Evolutionary conservation across 2,329 filamentous ascomycete species (phyloP).

Genomic region (Ceratocystis colombiana): DNA sequence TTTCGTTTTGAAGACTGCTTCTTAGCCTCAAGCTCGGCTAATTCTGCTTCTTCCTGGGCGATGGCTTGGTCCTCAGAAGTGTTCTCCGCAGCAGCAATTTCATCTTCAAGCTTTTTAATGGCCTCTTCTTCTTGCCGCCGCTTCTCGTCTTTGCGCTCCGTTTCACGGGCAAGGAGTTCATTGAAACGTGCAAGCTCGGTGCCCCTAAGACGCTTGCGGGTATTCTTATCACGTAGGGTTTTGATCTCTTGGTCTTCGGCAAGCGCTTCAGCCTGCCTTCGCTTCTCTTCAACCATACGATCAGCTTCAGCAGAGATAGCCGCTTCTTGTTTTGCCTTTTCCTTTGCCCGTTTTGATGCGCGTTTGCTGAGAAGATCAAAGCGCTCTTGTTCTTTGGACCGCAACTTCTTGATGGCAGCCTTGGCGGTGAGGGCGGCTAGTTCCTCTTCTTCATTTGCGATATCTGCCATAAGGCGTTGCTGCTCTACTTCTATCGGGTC

Average conservation of each 20-base stretch:
- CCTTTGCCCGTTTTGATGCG: constrained; percentile 23
- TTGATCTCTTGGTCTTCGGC: constrained; percentile 21
- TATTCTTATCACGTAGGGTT: constrained; percentile 10
- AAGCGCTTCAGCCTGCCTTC: neutral
- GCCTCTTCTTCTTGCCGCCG: constrained; percentile 15
- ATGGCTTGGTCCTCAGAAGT: constrained; percentile 18
- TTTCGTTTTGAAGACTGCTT: constrained; percentile 18
- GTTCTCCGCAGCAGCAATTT: constrained; percentile 20
- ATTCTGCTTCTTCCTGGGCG: constrained; percentile 21
- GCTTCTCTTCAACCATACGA: constrained; percentile 19
- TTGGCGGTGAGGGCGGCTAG: constrained; percentile 12
- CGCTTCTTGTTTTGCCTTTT: constrained; percentile 24
- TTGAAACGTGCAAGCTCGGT: constrained; percentile 20
- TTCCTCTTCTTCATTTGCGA: constrained; percentile 22
- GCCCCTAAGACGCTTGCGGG: constrained; percentile 7
- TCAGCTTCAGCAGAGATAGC: constrained; percentile 24
- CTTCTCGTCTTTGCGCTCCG: constrained; percentile 6
- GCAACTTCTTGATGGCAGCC: constrained; percentile 7
- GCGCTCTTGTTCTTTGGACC: constrained; percentile 20
- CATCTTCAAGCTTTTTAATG: constrained; percentile 19
- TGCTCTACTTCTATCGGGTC: constrained; percentile 17
- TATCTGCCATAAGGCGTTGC: constrained; percentile 19
- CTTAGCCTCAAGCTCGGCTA: constrained; percentile 21
- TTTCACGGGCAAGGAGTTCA: constrained; percentile 5
- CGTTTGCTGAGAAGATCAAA: constrained; percentile 17